Conservation (phyloP, 495 filamentous ascomycete genomes). For the Aspergillus funiculosus region DNA sequence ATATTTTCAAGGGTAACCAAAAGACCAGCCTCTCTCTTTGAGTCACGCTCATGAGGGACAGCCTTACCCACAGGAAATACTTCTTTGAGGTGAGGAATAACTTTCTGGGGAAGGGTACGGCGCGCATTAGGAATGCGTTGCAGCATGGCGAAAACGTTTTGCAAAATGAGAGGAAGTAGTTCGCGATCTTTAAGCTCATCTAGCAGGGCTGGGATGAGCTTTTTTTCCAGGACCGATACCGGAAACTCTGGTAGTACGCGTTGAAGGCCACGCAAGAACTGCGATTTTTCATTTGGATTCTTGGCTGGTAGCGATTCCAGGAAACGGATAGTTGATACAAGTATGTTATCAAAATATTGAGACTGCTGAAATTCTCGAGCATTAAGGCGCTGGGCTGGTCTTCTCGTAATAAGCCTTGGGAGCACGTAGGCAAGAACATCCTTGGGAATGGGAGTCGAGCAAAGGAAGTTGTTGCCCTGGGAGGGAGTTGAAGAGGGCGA, state of each 20-base stretch:
- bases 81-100: conserved; percentile 77
- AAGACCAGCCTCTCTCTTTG: conserved; percentile 79
- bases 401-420: conserved; percentile 75
- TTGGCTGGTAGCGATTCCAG: conserved; percentile 86
- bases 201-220: conserved; percentile 77
- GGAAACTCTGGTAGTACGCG: conserved; percentile 87
- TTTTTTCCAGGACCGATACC: conserved; percentile 87
- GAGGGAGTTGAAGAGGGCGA: conserved; percentile 72
- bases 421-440: conserved; percentile 70
- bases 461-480: conserved; percentile 75
- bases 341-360: conserved; percentile 90
- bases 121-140: conserved; percentile 66
- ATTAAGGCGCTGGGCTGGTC: conserved; percentile 78
- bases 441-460: conserved; percentile 67
- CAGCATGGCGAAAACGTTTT: conserved; percentile 87
- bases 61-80: conserved; percentile 60
- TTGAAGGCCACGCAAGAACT: conserved; percentile 84
- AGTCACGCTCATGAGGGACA: conserved; percentile 60
- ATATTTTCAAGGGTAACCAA: conserved; percentile 86
- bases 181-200: conserved; percentile 92
- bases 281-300: conserved; percentile 80
- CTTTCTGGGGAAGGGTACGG: conserved; percentile 72
- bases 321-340: conserved; percentile 93
- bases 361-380: conserved; percentile 91
- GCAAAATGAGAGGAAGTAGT: conserved; percentile 72